Conservation (phyloP, 2,329 filamentous ascomycete species). For the Sporothrix pseudoabietina region DNA sequence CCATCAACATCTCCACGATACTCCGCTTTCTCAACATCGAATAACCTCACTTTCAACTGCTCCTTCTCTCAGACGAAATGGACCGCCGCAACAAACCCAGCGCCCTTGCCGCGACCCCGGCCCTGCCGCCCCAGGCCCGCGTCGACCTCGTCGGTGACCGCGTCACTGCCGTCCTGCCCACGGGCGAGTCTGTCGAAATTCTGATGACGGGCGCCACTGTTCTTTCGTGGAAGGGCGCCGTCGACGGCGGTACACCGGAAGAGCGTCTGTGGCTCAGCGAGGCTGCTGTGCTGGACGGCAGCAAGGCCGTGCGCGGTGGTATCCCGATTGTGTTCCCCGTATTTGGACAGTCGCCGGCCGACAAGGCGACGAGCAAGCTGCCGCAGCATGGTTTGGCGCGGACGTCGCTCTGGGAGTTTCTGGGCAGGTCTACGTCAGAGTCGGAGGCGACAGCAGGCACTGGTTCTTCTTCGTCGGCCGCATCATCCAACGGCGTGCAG, state of each 20-base stretch:
- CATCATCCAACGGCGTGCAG: conserved; percentile 66
- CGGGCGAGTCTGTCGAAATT: conserved; percentile 82
- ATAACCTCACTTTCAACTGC: neutral
- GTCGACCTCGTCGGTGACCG: conserved; percentile 73
- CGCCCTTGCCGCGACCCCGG: conserved; percentile 72
- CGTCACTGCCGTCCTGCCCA: conserved; percentile 78
- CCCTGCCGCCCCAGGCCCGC: conserved; percentile 71
- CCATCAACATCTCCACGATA: neutral
- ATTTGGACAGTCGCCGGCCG: conserved; percentile 75
- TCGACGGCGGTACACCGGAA: conserved; percentile 45
- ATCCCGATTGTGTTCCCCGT: conserved; percentile 94
- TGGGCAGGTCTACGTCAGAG: conserved; percentile 82
- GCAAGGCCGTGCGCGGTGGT: conserved; percentile 85
- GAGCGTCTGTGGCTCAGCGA: conserved; percentile 89
- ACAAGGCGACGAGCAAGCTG: conserved; percentile 75
- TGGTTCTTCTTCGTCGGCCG: conserved; percentile 33
- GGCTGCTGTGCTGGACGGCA: conserved; percentile 77
- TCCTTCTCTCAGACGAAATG: conserved; percentile 43
- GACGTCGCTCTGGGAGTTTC: conserved; percentile 86
- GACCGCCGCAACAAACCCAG: conserved; percentile 83
- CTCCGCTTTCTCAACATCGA: neutral
- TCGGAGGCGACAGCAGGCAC: conserved; percentile 38
- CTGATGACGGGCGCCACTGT: conserved; percentile 92
- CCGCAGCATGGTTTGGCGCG: conserved; percentile 96
- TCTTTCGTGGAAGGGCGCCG: conserved; percentile 84